Base-by-base conservation (phyloP, 2,329 filamentous ascomycete species). In the Orbilia oligospora region DNA sequence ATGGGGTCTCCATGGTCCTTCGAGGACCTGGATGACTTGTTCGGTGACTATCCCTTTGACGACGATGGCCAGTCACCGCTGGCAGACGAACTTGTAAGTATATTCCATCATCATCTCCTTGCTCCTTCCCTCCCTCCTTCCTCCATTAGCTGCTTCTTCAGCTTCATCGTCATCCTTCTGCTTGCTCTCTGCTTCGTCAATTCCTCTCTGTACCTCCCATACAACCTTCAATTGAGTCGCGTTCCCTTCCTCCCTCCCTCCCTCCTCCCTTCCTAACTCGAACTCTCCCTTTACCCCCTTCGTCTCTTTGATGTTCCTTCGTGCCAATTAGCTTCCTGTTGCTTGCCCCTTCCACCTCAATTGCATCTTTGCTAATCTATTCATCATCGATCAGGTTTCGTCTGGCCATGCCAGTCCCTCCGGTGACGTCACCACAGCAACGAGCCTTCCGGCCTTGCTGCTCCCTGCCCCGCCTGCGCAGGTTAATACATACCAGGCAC, bases 391-490 rank as follows among this genome's bases (percentile, higher is more conserved):
- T 27, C 24, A 58, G 53, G 8, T 3, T 22, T 38, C 10, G 33
- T 38, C 10, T 14, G 12, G 3, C 33, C 5, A 58, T 58, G 18
- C 36, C 36, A 9, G 20, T 61, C 14, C 36, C n/a, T 22, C 48
- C 12, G 5, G 12, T 51, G 10, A 24, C 12, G 48, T 24, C 12
- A 10, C 20, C 24, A 5, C 48, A 6, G 48, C 5, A n/a, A 22
- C 30, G 9, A 58, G 30, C 1, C 33, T 38, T 22, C 33, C 56
- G 2, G 2, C 44, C 22, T 41, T 71, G 24, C 22, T 33, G 24
- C 44, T 71, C 33, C 67, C 67, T 33, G 38, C 41, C 18, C 67
- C 55, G 56, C 27, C 68, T 44, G 30, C 36, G 16, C 51, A 53
- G 33, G 38, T 33, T 27, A 36, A 10, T 16, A 5, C 12, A 0